phyloP scores from a whole-genome alignment of 257 asterid species.

The Galeopsis tetrahit region DNA sequence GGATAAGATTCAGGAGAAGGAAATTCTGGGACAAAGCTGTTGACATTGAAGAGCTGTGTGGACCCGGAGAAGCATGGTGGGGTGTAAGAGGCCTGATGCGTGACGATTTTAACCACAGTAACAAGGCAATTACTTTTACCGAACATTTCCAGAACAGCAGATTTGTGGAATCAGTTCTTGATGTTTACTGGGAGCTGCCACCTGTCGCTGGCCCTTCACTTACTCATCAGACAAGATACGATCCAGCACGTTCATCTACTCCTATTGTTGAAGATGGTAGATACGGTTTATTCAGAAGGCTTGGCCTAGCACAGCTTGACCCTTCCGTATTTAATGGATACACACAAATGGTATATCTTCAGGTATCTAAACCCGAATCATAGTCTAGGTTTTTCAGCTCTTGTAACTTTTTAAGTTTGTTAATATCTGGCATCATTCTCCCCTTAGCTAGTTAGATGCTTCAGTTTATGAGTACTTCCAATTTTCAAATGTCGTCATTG shows the following conservation, averaged over 20 bases:
- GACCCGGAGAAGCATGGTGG: slow-evolving; percentile 98
- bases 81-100: slow-evolving; percentile 93
- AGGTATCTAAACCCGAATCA: slow-evolving; percentile 65
- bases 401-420: slow-evolving; percentile 39
- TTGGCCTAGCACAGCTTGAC: slow-evolving; percentile 69
- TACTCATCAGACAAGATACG: slow-evolving; percentile 93
- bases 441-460: slow-evolving; percentile 30
- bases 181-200: slow-evolving; percentile 95
- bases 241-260: slow-evolving; percentile 79
- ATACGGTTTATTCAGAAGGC: slow-evolving; percentile 70
- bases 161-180: slow-evolving; percentile 83
- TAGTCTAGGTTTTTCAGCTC: slow-evolving; percentile 32
- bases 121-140: slow-evolving; percentile 61
- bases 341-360: slow-evolving; percentile 97
- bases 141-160: slow-evolving; percentile 89
- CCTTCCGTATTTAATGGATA: slow-evolving; percentile 87
- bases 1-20: slow-evolving; percentile 72
- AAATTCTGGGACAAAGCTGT: slow-evolving; percentile 96
- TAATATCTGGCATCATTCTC: slow-evolving; percentile 32
- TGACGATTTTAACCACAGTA: slow-evolving; percentile 90
- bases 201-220: slow-evolving; percentile 98
- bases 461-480: slow-evolving; percentile 25
- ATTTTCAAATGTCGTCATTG: slow-evolving; percentile 1
- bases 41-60: slow-evolving; percentile 81
- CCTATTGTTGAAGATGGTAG: slow-evolving; percentile 94